Conservation (phyloP, 1,284 basidiomycete species). For the Thelephora terrestris region DNA sequence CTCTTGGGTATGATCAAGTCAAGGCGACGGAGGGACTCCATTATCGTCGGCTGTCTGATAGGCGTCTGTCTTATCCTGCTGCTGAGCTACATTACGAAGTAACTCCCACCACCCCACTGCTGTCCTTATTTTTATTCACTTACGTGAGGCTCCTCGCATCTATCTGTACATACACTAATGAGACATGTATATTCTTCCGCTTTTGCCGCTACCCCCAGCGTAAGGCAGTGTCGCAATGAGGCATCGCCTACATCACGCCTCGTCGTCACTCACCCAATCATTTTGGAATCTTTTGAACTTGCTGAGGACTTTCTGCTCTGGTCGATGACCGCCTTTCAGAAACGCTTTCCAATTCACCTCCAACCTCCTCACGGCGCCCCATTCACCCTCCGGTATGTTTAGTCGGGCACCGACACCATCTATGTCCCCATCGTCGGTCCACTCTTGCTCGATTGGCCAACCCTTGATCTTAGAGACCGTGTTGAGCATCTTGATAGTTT, state of each 20-base stretch:
- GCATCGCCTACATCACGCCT: neutral
- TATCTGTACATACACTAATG: neutral
- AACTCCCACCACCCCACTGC: neutral
- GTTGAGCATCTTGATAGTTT: constrained; percentile 63
- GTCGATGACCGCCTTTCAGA: constrained; percentile 32
- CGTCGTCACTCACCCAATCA: constrained; percentile 13
- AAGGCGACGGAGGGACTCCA: constrained; percentile 79
- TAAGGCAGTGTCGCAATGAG: too few species aligned
- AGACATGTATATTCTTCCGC: neutral
- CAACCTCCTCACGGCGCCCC: constrained; percentile 55
- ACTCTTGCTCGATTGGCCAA: constrained; percentile 55
- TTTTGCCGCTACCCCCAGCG: too few species aligned
- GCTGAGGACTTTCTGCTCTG: constrained; percentile 7
- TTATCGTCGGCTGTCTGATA: constrained; percentile 83
- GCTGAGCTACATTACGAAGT: constrained; percentile 55
- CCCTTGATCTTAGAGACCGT: constrained; percentile 52
- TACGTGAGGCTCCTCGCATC: neutral
- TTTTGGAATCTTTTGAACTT: constrained; percentile 11
- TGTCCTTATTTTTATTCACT: constrained; percentile 5
- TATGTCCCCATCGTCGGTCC: constrained; percentile 31
- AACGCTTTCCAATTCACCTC: constrained; percentile 62
- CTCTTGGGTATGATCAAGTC: constrained; percentile 89
- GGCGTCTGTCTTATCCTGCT: constrained; percentile 77
- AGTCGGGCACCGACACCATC: constrained; percentile 17
- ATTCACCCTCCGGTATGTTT: constrained; percentile 18